Evolutionary conservation across 2,329 filamentous ascomycete genomes (phyloP).

Genomic region (Chaetothyriales sp.): DNA sequence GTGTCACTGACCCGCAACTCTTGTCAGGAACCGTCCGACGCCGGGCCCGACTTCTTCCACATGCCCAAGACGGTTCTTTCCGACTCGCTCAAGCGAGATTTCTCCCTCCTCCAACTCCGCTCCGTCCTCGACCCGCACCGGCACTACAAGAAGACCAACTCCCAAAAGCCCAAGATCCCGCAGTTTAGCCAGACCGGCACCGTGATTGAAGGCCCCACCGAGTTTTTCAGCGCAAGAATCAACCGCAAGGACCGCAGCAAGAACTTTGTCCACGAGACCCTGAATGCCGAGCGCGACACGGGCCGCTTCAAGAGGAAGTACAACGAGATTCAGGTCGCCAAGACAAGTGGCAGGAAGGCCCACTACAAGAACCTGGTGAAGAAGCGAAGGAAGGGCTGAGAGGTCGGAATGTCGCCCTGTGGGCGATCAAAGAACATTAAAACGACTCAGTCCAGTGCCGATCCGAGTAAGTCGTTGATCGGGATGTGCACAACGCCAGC

Average conservation of each 20-base stretch:
- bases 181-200: conserved; percentile 82
- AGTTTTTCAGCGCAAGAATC: conserved; percentile 69
- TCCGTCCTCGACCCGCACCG: conserved; percentile 76
- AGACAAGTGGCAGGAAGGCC: conserved; percentile 76
- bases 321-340: conserved; percentile 64
- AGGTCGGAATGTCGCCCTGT: background rate
- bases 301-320: conserved; percentile 79
- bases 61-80: conserved; percentile 74
- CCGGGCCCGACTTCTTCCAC: conserved; percentile 75
- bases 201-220: conserved; percentile 74
- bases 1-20: conserved; percentile 12
- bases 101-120: conserved; percentile 81
- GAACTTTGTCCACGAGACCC: conserved; percentile 73
- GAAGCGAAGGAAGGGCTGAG: conserved; percentile 31
- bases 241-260: conserved; percentile 77
- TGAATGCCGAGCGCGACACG: conserved; percentile 52
- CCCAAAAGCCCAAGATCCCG: conserved; percentile 54
- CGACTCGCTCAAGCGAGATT: conserved; percentile 71
- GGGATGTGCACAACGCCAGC: no score
- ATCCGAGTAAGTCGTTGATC: no score
- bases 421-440: no score
- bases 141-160: conserved; percentile 76
- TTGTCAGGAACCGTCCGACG: conserved; percentile 46
- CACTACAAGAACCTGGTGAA: conserved; percentile 70
- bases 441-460: no score